A percentile compares a stretch with the other conserved stretches of the same genome.
phyloP scores from a whole-genome alignment of 139 green algal genomes.

The Micractinium sp. region DNA sequence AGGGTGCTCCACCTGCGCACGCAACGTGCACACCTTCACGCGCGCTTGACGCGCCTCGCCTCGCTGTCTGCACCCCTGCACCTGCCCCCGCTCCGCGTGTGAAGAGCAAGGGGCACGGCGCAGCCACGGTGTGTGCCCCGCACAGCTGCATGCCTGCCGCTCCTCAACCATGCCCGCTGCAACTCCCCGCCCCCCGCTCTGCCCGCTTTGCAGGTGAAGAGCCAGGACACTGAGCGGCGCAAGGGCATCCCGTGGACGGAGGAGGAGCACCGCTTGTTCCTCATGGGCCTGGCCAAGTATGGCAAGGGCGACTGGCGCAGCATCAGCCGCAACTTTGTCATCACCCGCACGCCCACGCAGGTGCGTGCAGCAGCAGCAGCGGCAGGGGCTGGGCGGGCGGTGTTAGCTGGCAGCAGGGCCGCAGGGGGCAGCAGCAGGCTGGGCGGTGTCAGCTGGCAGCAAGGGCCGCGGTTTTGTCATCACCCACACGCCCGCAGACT shows the following conservation, averaged over 20 bases:
- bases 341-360: constrained; percentile 92
- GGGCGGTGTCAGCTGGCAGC: too few species aligned
- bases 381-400: too few species aligned
- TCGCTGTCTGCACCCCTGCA: not conserved
- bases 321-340: constrained; percentile 94
- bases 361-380: not conserved
- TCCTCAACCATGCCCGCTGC: not conserved
- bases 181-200: too few species aligned
- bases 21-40: not conserved
- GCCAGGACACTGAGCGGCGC: constrained; percentile 67
- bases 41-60: not conserved
- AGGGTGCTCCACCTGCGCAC: not conserved
- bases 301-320: constrained; percentile 95
- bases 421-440: too few species aligned
- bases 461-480: too few species aligned
- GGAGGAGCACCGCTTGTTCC: constrained; percentile 94
- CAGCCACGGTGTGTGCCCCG: not conserved
- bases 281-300: constrained; percentile 92
- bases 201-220: constrained; percentile 21
- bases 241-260: constrained; percentile 97
- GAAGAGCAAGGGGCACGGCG: too few species aligned
- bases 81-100: not conserved
- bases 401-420: too few species aligned
- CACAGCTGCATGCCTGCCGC: not conserved
- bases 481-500: too few species aligned